These are phyloP conservation scores for Colletotrichum somersetense DNA, from an alignment of 2,329 filamentous ascomycete genomes.

Conservation along the genomic window DNA sequence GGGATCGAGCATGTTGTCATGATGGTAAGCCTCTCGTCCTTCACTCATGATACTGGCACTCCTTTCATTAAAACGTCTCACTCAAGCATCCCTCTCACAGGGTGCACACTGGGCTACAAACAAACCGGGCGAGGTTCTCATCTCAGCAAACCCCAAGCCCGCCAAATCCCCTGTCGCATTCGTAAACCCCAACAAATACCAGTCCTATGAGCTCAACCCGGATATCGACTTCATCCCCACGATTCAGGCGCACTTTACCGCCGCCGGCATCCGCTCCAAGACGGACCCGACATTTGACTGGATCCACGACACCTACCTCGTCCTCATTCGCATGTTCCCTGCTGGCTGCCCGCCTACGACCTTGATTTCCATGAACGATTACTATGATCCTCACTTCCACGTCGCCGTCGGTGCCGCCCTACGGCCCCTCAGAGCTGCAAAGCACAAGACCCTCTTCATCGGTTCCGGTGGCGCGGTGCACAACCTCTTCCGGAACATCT, in stretches of 20 bases:
- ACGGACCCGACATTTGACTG: slow-evolving; percentile 72
- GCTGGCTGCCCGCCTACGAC: slow-evolving; percentile 74
- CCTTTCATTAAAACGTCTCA: neutral
- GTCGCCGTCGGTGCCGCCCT: slow-evolving; percentile 69
- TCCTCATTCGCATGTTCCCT: slow-evolving; percentile 79
- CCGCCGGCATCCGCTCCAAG: slow-evolving; percentile 66
- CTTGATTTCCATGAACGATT: slow-evolving; percentile 52
- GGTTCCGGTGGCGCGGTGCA: slow-evolving; percentile 74
- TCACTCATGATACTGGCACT: neutral
- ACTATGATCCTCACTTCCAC: slow-evolving; percentile 58
- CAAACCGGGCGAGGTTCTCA: slow-evolving; percentile 66
- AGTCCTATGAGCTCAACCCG: slow-evolving; percentile 70
- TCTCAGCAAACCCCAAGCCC: slow-evolving; percentile 71
- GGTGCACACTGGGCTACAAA: slow-evolving; percentile 75
- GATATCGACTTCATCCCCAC: slow-evolving; percentile 65
- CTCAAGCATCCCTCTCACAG: slow-evolving; percentile 47
- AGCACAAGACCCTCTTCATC: slow-evolving; percentile 61
- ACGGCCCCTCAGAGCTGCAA: slow-evolving; percentile 65
- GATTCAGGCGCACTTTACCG: slow-evolving; percentile 63
- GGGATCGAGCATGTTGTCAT: slow-evolving; percentile 74
- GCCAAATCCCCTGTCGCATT: slow-evolving; percentile 74
- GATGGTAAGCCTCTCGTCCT: slow-evolving; percentile 62
- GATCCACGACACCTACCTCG: slow-evolving; percentile 79
- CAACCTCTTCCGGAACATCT: slow-evolving; percentile 77
- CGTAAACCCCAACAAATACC: slow-evolving; percentile 75